Conservation (phyloP, 345 rosid species). For the Linum tenue region DNA sequence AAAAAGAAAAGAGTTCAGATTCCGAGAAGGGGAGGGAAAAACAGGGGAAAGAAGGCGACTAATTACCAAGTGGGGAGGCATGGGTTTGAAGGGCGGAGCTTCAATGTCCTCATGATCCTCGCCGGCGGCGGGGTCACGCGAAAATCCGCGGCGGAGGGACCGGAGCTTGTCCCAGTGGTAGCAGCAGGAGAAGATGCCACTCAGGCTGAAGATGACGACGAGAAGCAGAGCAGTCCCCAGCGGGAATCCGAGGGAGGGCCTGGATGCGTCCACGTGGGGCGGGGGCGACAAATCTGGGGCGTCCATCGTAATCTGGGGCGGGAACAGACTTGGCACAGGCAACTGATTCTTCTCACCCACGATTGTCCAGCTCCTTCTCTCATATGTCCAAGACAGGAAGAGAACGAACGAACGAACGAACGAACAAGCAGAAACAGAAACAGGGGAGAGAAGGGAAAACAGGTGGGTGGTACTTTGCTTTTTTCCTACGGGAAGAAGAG, state of each 20-base stretch:
- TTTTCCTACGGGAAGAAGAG: not conserved
- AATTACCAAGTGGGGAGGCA: slow-evolving; percentile 34
- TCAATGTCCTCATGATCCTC: slow-evolving; percentile 26
- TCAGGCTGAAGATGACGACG: slow-evolving; percentile 70
- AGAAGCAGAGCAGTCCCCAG: slow-evolving; percentile 88
- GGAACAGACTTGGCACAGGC: not conserved
- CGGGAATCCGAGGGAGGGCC: slow-evolving; percentile 90
- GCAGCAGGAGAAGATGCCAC: slow-evolving; percentile 94
- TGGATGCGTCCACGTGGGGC: slow-evolving; percentile 63
- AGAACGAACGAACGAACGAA: not conserved
- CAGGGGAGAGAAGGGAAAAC: slow-evolving; percentile 2
- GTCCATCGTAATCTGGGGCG: slow-evolving; percentile 31
- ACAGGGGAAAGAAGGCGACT: not conserved
- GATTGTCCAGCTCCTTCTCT: slow-evolving; percentile 14
- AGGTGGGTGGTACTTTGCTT: not conserved
- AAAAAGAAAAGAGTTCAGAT: not conserved
- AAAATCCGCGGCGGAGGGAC: slow-evolving; percentile 59
- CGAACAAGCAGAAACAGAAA: not conserved
- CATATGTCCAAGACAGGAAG: slow-evolving; percentile 15
- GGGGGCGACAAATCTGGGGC: slow-evolving; percentile 54
- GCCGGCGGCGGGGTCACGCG: slow-evolving; percentile 32
- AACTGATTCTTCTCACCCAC: too few relatives aligned
- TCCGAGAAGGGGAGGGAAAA: not conserved
- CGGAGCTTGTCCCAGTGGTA: slow-evolving; percentile 96
- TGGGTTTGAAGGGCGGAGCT: slow-evolving; percentile 45